Evolutionary conservation across 768 basidiomycete genomes (phyloP), one percentile per base, ranked within the genome.

Genomic region (Gymnopilus junonius): DNA sequence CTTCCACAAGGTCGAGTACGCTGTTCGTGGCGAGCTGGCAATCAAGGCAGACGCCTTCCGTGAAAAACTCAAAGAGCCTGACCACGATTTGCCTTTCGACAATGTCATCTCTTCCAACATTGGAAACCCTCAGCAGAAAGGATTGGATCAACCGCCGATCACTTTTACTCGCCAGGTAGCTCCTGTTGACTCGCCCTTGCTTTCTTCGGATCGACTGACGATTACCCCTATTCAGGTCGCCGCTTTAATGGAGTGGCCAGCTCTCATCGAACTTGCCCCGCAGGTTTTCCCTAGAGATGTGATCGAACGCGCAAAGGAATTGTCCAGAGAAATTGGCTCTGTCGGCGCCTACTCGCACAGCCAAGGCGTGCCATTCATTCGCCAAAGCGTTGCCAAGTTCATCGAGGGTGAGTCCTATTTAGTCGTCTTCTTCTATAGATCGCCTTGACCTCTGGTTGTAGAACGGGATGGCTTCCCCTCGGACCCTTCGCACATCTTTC

Each of bases 91-190:
- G 15, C 94, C 95, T 15, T 99, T 99, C 77, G 85, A 88, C 74
- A 86, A 87, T 69, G 83, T 99, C 76, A 97, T 97, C 75, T 91
- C 88, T 29, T 94, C 94, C 64, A 99, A 99, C 79, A 99, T 99
- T 63, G 97, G 97, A 10, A 99, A 99, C 72, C 97, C 97, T 0
- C 97, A 99, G 77, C 96, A 98, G 77, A 90, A 89, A 69, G 95
- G 95, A 0, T 83, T 99, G 57, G 89, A 98, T 76, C 97, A 99
- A 74, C 86, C 90, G 5, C 94, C 96, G 2, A 86, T 99, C 64
- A 97, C 97, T 4, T 99, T 94, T 74, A 85, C 88, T 62, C 83
- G 97, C 59, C 97, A 99, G 90, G 95, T 92, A 66, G 58, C 85
- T 69, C 31, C n/a, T 3, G 35, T 31, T n/a, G 48, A 40, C 31